Conservation (phyloP, 73 alveolate species). For the Tetrahymena malaccensis region DNA sequence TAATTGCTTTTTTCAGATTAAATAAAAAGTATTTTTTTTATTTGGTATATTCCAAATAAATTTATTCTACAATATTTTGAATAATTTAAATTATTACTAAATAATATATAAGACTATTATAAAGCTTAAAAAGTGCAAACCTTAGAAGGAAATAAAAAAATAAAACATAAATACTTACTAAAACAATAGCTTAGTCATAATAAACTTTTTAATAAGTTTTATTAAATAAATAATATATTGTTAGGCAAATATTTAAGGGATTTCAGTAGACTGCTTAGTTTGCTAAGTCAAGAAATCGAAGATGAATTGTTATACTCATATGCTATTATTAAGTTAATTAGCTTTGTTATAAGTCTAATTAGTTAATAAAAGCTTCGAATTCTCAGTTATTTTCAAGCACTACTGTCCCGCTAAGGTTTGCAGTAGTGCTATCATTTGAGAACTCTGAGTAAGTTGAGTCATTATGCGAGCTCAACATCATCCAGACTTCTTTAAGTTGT, state of each 20-base stretch:
- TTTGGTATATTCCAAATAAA: no score
- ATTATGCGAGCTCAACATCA: neutral
- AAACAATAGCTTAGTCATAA: neutral
- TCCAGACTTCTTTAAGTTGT: neutral
- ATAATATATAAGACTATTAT: neutral
- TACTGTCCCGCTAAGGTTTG: slow-evolving; percentile 2
- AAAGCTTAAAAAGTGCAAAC: neutral
- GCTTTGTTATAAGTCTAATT: neutral
- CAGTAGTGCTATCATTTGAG: neutral
- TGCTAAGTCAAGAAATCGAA: neutral
- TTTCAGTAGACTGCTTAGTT: neutral
- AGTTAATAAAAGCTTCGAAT: neutral
- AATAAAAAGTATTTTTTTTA: no score
- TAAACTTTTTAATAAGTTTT: no score
- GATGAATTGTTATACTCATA: neutral
- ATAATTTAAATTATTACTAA: no score
- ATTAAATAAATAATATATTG: neutral
- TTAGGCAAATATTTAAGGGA: neutral
- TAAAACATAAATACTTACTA: neutral
- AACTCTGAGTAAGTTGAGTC: slow-evolving; percentile 1
- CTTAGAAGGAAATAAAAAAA: neutral
- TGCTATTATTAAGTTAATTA: neutral
- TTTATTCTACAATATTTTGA: no score
- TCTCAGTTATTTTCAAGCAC: neutral
- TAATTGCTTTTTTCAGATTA: no score